Percentiles rank a stretch among this genome's conserved stretches.
These are phyloP conservation scores for Amylostereum areolatum DNA, from an alignment of 1,284 basidiomycete species.

Conservation along the genomic window DNA sequence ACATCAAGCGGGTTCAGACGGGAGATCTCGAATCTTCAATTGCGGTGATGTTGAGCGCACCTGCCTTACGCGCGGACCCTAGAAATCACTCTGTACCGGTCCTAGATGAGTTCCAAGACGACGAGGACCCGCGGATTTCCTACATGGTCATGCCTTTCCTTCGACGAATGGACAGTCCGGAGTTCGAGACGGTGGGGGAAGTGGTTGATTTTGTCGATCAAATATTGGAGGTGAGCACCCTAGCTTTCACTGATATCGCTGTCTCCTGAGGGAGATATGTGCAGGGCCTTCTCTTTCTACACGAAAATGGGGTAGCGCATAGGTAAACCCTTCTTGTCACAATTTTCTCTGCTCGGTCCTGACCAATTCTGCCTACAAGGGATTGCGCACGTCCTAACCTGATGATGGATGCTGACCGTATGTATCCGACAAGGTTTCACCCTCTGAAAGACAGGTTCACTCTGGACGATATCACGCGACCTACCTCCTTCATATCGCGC, in stretches of 20 bases:
- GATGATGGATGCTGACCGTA: background rate
- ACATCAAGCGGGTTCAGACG: slow-evolving; percentile 1
- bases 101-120: slow-evolving; percentile 14
- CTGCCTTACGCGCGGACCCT: background rate
- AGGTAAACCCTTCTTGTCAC: slow-evolving; percentile 1
- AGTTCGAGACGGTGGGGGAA: slow-evolving; percentile 17
- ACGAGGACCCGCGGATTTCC: slow-evolving; percentile 4
- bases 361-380: background rate
- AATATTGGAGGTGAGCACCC: slow-evolving; percentile 18
- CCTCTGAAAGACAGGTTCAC: background rate
- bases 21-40: background rate
- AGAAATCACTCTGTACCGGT: slow-evolving; percentile 10
- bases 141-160: slow-evolving; percentile 22
- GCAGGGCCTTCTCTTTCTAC: background rate
- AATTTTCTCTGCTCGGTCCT: background rate
- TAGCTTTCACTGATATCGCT: background rate
- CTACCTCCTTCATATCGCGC: background rate
- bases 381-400: background rate
- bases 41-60: background rate
- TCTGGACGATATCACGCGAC: background rate
- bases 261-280: background rate
- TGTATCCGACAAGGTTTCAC: background rate
- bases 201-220: slow-evolving; percentile 20
- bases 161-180: slow-evolving; percentile 16
- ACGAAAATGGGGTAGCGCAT: background rate